phyloP scores from a whole-genome alignment of 768 basidiomycete genomes.

The Amylocystis lapponica region DNA sequence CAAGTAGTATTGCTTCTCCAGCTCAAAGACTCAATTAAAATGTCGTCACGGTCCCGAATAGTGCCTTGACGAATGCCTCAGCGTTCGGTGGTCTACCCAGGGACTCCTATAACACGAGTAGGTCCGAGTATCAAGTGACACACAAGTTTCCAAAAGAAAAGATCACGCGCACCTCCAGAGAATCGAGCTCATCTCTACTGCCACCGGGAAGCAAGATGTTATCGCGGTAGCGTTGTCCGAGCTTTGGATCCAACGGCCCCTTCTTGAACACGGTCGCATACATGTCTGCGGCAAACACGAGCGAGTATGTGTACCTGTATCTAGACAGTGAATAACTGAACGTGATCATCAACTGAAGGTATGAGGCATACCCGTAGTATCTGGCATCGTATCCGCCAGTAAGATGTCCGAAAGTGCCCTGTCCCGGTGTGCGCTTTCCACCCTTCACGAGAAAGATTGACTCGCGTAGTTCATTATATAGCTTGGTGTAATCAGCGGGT shows the following conservation, averaged over 20 bases:
- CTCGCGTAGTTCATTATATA: conserved; percentile 75
- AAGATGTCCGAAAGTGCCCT: conserved; percentile 73
- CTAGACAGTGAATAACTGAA: too few relatives aligned
- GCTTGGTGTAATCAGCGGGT: conserved; percentile 60
- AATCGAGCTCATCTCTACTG: conserved; percentile 73
- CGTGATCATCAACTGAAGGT: too few relatives aligned
- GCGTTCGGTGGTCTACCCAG: conserved; percentile 70
- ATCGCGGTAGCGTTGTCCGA: conserved; percentile 65
- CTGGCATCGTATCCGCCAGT: conserved; percentile 66
- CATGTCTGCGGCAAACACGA: conserved; percentile 60
- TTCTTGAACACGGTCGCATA: conserved; percentile 73
- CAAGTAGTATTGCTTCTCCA: too few relatives aligned
- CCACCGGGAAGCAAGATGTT: conserved; percentile 73
- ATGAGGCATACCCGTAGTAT: conserved; percentile 55
- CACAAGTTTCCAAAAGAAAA: too few relatives aligned
- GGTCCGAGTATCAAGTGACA: too few relatives aligned
- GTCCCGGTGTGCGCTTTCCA: conserved; percentile 56
- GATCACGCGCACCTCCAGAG: conserved; percentile 60
- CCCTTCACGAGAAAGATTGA: conserved; percentile 64
- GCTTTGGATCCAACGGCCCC: conserved; percentile 65
- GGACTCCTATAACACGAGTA: conserved; percentile 61
- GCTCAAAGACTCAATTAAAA: background rate
- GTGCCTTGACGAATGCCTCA: conserved; percentile 65
- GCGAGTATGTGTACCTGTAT: conserved; percentile 56
- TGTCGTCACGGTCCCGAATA: conserved; percentile 42